phyloP scores from a whole-genome alignment of 148 eudicot species.

The Suaeda aralocaspica region DNA sequence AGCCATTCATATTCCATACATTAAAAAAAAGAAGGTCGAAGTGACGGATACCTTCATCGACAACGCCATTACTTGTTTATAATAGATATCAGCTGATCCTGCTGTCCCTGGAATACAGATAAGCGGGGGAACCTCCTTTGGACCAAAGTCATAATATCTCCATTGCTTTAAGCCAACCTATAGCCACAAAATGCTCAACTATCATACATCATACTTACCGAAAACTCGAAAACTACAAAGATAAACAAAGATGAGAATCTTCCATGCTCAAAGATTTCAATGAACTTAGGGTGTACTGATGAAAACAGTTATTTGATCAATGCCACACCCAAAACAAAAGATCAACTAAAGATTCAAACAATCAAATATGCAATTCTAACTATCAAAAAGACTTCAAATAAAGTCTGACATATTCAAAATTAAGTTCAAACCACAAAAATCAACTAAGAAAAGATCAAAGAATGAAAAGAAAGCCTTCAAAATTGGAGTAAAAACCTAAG shows the following conservation, averaged over 20 bases:
- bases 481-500: too few relatives aligned
- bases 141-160: conserved; percentile 98
- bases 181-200: conserved; percentile 9
- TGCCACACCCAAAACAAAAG: neutral
- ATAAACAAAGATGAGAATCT: too few relatives aligned
- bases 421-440: neutral
- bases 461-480: too few relatives aligned
- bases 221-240: too few relatives aligned
- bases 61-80: conserved; percentile 91
- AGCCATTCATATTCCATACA: neutral
- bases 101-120: conserved; percentile 87
- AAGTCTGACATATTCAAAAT: neutral
- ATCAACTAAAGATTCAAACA: neutral
- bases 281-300: neutral
- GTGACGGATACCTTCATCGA: conserved; percentile 67
- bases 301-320: neutral
- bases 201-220: conserved; percentile 4
- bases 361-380: neutral
- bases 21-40: neutral
- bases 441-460: neutral
- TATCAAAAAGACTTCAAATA: neutral
- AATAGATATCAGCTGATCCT: conserved; percentile 93
- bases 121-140: conserved; percentile 90
- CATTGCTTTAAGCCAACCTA: conserved; percentile 92
- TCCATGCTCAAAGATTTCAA: neutral